Conservation (phyloP, 306 rosid species). For the Clitoria ternatea region DNA sequence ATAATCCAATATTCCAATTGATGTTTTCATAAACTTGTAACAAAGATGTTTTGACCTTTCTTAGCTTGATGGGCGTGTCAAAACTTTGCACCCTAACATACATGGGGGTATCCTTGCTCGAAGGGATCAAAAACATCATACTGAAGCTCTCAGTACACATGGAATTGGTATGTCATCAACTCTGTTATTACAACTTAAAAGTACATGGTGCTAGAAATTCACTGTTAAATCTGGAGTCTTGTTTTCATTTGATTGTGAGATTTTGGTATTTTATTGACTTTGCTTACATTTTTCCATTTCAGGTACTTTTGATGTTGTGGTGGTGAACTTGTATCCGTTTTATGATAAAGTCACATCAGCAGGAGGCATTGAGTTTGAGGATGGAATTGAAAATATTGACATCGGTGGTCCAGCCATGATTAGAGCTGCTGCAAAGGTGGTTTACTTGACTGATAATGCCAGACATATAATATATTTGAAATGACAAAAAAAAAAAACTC, state of each 20-base stretch:
- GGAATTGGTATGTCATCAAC: slow-evolving; percentile 62
- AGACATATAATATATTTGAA: not conserved
- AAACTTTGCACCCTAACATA: slow-evolving; percentile 85
- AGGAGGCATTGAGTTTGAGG: slow-evolving; percentile 68
- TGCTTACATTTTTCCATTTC: slow-evolving; percentile 18
- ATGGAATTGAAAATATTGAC: slow-evolving; percentile 95
- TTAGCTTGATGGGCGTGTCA: slow-evolving; percentile 96
- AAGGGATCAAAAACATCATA: slow-evolving; percentile 85
- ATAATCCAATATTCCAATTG: not conserved
- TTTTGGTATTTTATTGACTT: not conserved
- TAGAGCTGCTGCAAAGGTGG: slow-evolving; percentile 96
- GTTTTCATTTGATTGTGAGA: not conserved
- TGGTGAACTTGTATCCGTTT: slow-evolving; percentile 93
- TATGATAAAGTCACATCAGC: slow-evolving; percentile 77
- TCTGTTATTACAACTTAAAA: not conserved
- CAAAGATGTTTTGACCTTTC: slow-evolving; percentile 24
- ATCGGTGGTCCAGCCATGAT: slow-evolving; percentile 98
- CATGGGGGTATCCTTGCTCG: slow-evolving; percentile 97
- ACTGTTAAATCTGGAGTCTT: not conserved
- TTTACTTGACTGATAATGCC: slow-evolving; percentile 7
- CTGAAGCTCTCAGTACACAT: slow-evolving; percentile 72
- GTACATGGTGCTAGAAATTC: not conserved
- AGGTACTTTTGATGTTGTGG: slow-evolving; percentile 93
- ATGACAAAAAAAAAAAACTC: not conserved
- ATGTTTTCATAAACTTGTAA: not conserved